phyloP scores from a whole-genome alignment of 1,284 basidiomycete species.

The Wallemia mellicola region DNA sequence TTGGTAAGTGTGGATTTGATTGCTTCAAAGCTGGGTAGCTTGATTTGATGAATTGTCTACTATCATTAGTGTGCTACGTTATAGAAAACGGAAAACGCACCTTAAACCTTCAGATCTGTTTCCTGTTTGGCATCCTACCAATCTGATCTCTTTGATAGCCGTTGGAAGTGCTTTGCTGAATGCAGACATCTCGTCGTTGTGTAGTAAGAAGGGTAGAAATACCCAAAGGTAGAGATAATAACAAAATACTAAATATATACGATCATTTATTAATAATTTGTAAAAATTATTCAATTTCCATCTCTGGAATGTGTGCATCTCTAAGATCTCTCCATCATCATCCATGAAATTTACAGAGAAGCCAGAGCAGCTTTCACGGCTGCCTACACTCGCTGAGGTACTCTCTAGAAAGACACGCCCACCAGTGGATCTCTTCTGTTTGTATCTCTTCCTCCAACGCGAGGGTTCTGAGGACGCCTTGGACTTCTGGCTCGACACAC shows the following conservation, averaged over 20 bases:
- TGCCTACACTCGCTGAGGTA: conserved; percentile 39
- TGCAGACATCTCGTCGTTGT: conserved; percentile 22
- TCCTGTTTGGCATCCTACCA: conserved; percentile 56
- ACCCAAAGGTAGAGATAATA: no score
- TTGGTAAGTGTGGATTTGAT: conserved; percentile 62
- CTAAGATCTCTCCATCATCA: background rate
- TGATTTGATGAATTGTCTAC: conserved; percentile 51
- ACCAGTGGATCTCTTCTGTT: conserved; percentile 92
- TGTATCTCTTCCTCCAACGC: conserved; percentile 71
- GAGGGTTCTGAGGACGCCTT: conserved; percentile 82
- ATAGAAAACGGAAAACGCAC: conserved; percentile 20
- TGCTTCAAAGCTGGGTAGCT: conserved; percentile 56
- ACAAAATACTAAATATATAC: no score
- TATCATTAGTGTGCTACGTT: background rate
- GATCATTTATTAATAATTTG: no score
- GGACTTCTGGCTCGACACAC: conserved; percentile 96
- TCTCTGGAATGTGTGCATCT: background rate
- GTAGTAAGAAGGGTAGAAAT: background rate
- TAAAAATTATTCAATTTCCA: background rate
- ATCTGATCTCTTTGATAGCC: conserved; percentile 52
- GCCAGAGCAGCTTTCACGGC: conserved; percentile 10
- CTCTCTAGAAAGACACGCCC: conserved; percentile 60
- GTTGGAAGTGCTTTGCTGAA: conserved; percentile 49
- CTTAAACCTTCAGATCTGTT: conserved; percentile 49
- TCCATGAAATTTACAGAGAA: background rate